phyloP scores from a whole-genome alignment of 2,329 filamentous ascomycete genomes.

The Cryphonectria parasitica region DNA sequence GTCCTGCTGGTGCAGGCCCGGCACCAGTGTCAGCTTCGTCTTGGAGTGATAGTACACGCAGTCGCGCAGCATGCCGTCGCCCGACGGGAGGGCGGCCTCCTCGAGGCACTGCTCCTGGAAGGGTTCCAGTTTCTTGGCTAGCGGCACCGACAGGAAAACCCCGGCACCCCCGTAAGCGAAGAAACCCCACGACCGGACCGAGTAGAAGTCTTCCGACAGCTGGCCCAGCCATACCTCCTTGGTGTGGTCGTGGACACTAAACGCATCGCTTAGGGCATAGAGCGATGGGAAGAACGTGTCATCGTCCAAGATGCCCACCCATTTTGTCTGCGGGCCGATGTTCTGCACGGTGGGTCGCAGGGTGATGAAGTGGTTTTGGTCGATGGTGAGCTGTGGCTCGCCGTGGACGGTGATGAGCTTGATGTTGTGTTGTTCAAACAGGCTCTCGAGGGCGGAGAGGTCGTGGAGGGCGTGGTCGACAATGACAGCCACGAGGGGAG shows the following conservation, averaged over 20 bases:
- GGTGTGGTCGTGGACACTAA: slow-evolving; percentile 53
- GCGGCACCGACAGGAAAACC: slow-evolving; percentile 58
- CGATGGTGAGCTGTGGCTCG: slow-evolving; percentile 44
- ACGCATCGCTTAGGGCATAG: slow-evolving; percentile 50
- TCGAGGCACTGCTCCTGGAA: slow-evolving; percentile 54
- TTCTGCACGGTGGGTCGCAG: slow-evolving; percentile 53
- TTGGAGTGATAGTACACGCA: slow-evolving; percentile 60
- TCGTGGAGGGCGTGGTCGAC: slow-evolving; percentile 43
- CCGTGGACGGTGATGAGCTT: slow-evolving; percentile 31
- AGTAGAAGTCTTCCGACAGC: slow-evolving; percentile 58
- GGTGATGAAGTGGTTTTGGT: slow-evolving; percentile 62
- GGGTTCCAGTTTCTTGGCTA: slow-evolving; percentile 51
- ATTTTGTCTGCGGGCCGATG: slow-evolving; percentile 50
- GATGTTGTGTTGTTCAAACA: slow-evolving; percentile 40
- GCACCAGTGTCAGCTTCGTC: slow-evolving; percentile 58
- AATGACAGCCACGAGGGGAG: slow-evolving; percentile 56
- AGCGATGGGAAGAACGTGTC: slow-evolving; percentile 67
- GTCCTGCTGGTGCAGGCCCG: slow-evolving; percentile 61
- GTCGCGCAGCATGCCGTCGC: slow-evolving; percentile 60
- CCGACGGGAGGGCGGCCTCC: slow-evolving; percentile 39
- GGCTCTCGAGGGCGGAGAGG: slow-evolving; percentile 37
- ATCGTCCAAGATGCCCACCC: slow-evolving; percentile 64
- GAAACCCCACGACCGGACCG: slow-evolving; percentile 55
- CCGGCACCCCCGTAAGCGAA: slow-evolving; percentile 67
- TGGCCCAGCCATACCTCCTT: slow-evolving; percentile 58